Percentiles rank a stretch among this genome's conserved stretches.
These are phyloP conservation scores for Fusarium sp. DNA, from an alignment of 2,329 filamentous ascomycete species.

Conservation along the genomic window DNA sequence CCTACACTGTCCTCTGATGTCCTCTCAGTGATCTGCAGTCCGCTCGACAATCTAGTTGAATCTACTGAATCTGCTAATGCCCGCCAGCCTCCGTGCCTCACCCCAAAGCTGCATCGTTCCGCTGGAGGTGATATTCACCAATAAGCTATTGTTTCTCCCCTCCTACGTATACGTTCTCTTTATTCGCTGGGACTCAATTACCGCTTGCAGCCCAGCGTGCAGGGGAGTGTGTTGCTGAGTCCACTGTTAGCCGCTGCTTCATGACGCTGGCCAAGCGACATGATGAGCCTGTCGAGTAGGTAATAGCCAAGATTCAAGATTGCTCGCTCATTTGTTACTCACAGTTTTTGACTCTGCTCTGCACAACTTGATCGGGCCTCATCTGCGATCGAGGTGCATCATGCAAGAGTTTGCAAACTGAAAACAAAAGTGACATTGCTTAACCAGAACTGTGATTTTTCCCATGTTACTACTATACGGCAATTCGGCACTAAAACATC, in stretches of 20 bases:
- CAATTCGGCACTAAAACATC: conserved; percentile 15
- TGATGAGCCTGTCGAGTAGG: conserved; percentile 11
- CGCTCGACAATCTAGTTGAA: conserved; percentile 17
- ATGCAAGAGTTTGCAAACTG: conserved; percentile 1
- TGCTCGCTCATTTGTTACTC: not conserved
- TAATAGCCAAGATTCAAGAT: conserved; percentile 1
- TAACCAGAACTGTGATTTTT: not conserved
- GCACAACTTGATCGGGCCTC: conserved; percentile 22
- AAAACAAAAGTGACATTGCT: conserved; percentile 19
- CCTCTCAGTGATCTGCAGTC: conserved; percentile 30
- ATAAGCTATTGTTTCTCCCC: conserved; percentile 9
- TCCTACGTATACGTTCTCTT: conserved; percentile 6
- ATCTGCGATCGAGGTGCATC: conserved; percentile 20
- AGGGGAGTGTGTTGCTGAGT: conserved; percentile 10
- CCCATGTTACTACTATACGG: not conserved
- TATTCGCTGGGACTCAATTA: conserved; percentile 4
- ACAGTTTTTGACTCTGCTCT: not conserved
- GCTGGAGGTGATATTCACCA: conserved; percentile 1
- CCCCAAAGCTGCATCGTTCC: conserved; percentile 8
- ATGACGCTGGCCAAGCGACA: conserved; percentile 38
- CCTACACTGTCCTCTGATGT: conserved; percentile 3
- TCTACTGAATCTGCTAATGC: conserved; percentile 10
- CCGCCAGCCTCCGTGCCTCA: conserved; percentile 24
- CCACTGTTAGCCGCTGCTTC: conserved; percentile 42
- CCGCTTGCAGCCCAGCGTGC: conserved; percentile 30